phyloP scores from a whole-genome alignment of 768 basidiomycete genomes.

The Leccinum rimulosum region DNA sequence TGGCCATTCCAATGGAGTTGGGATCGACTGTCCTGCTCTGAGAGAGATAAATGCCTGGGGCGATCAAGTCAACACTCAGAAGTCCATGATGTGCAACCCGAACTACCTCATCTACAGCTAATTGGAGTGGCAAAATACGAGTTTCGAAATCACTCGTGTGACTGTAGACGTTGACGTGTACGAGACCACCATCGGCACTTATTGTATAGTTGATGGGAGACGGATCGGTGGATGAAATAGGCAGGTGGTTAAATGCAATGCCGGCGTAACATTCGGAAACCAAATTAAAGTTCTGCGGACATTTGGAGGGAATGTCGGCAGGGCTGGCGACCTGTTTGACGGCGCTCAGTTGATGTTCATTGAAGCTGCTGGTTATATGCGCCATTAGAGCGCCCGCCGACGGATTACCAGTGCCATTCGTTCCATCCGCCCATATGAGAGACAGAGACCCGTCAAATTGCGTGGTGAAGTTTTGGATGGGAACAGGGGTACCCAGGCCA shows the following conservation, averaged over 20 bases:
- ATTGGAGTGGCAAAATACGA: slow-evolving; percentile 68
- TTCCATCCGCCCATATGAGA: slow-evolving; percentile 69
- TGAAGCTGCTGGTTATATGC: slow-evolving; percentile 54
- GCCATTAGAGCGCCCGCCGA: slow-evolving; percentile 60
- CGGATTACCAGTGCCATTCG: slow-evolving; percentile 52
- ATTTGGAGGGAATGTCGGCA: slow-evolving; percentile 50
- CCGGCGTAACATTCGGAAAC: slow-evolving; percentile 71
- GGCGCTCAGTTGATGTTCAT: slow-evolving; percentile 41
- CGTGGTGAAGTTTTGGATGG: slow-evolving; percentile 44
- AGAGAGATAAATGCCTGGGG: slow-evolving; percentile 69
- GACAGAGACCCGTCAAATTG: slow-evolving; percentile 52
- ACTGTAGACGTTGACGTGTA: slow-evolving; percentile 59
- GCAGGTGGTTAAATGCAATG: slow-evolving; percentile 59
- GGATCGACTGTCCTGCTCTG: slow-evolving; percentile 51
- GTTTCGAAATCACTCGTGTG: slow-evolving; percentile 70
- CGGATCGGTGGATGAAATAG: slow-evolving; percentile 33
- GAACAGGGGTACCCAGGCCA: slow-evolving; percentile 56
- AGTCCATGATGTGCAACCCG: neutral
- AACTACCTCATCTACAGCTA: slow-evolving; percentile 69
- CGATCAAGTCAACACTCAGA: neutral
- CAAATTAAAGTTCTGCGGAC: slow-evolving; percentile 72
- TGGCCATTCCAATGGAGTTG: slow-evolving; percentile 70
- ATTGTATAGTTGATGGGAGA: slow-evolving; percentile 65
- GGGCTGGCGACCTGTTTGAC: slow-evolving; percentile 50
- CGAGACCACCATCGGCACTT: slow-evolving; percentile 61